Conservation (phyloP, 331 rosid species). For the Telfairia occidentalis region DNA sequence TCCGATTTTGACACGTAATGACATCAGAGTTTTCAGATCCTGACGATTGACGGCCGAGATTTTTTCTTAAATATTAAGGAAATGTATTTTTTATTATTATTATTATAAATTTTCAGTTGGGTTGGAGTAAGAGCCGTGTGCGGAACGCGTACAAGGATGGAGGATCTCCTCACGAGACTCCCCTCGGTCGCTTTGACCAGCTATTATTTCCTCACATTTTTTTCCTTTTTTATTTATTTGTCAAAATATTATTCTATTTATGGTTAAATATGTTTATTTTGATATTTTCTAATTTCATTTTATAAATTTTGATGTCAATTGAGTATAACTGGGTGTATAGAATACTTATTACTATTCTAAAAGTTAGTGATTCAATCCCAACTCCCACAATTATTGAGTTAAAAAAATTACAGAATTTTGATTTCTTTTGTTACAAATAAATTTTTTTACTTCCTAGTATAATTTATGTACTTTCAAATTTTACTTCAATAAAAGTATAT, state of each 20-base stretch:
- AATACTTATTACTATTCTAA: no score
- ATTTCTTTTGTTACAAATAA: no score
- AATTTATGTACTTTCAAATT: no score
- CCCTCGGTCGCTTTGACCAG: neutral
- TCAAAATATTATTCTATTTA: neutral
- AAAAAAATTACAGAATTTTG: no score
- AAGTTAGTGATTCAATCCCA: no score
- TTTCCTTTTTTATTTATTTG: neutral
- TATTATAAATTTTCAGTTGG: neutral
- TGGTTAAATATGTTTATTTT: no score
- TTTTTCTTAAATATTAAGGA: neutral
- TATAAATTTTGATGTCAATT: no score
- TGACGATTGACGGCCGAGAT: neutral
- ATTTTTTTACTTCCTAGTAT: no score
- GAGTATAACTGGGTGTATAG: no score
- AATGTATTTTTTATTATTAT: neutral
- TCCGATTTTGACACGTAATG: conserved; percentile 8
- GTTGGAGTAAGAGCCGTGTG: neutral
- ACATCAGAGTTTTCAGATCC: neutral
- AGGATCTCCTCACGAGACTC: neutral
- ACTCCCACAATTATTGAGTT: no score
- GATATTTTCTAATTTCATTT: no score
- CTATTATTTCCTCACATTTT: neutral
- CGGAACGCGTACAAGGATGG: neutral
- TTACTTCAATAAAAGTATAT: no score